Conservation (phyloP, 1,284 basidiomycete species). For the Gomphus bonarii region DNA sequence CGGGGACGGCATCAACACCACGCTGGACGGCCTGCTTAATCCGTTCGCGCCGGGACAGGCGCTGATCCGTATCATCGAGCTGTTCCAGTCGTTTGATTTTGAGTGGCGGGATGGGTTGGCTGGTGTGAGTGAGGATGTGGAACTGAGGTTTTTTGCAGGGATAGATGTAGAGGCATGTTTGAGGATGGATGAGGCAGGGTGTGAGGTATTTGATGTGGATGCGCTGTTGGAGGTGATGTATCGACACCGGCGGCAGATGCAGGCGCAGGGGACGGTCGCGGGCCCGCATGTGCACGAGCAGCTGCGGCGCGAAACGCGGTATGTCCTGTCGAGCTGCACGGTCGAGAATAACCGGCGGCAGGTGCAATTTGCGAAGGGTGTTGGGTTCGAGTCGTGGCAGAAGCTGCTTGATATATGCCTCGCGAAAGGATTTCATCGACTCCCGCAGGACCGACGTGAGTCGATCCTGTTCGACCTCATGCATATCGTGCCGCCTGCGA, state of each 20-base stretch:
- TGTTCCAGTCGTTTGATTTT: constrained; percentile 78
- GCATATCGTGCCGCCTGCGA: constrained; percentile 57
- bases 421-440: constrained; percentile 71
- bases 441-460: constrained; percentile 74
- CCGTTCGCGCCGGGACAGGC: constrained; percentile 64
- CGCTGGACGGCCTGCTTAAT: constrained; percentile 40
- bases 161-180: constrained; percentile 72
- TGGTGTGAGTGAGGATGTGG: constrained; percentile 37
- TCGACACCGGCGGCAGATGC: constrained; percentile 47
- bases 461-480: constrained; percentile 83
- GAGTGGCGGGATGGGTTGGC: constrained; percentile 82
- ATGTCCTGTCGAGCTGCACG: constrained; percentile 73
- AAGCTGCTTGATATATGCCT: constrained; percentile 74
- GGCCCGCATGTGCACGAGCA: constrained; percentile 56
- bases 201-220: constrained; percentile 72
- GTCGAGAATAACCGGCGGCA: constrained; percentile 82
- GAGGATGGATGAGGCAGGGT: constrained; percentile 61
- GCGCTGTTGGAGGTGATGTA: constrained; percentile 61
- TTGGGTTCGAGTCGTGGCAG: constrained; percentile 76
- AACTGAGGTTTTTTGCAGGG: constrained; percentile 59
- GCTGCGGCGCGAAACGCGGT: constrained; percentile 59
- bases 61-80: constrained; percentile 76
- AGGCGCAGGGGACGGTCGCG: constrained; percentile 58
- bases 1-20: too few relatives aligned
- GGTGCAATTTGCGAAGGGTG: constrained; percentile 59